These are phyloP conservation scores for Naganishia antarctica DNA, from an alignment of 768 basidiomycete species.

Conservation along the genomic window DNA sequence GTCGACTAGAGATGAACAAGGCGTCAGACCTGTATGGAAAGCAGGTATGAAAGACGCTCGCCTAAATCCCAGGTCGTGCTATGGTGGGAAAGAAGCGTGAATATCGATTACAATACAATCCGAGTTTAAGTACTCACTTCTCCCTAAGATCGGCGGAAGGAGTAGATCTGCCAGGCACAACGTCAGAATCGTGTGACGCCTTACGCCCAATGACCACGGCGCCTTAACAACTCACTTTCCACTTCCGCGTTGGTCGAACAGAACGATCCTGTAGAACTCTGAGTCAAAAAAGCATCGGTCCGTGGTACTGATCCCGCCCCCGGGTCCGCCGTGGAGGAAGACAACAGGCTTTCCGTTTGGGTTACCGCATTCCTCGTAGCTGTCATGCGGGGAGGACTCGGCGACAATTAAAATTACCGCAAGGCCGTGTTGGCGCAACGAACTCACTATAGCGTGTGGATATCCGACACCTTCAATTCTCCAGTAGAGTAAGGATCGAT, in stretches of 20 bases:
- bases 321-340: conserved; percentile 44
- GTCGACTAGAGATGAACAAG: conserved; percentile 53
- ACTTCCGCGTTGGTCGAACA: conserved; percentile 84
- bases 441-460: conserved; percentile 71
- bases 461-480: conserved; percentile 64
- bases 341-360: conserved; percentile 68
- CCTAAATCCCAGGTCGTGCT: conserved; percentile 12
- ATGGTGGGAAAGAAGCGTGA: not conserved
- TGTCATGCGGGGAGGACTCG: conserved; percentile 41
- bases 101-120: not conserved
- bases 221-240: conserved; percentile 70
- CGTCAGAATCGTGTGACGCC: not conserved
- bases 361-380: conserved; percentile 78
- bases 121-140: conserved; percentile 52
- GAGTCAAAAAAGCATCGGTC: conserved; percentile 82
- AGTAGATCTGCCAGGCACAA: conserved; percentile 52
- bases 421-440: no score
- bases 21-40: not conserved
- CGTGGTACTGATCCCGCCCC: conserved; percentile 63
- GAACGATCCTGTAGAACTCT: conserved; percentile 68
- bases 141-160: conserved; percentile 63
- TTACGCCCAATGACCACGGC: not conserved
- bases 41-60: not conserved
- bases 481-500: conserved; percentile 64
- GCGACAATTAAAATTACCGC: no score